phyloP scores from a whole-genome alignment of 2,329 filamentous ascomycete genomes.

The Fusarium piperis region DNA sequence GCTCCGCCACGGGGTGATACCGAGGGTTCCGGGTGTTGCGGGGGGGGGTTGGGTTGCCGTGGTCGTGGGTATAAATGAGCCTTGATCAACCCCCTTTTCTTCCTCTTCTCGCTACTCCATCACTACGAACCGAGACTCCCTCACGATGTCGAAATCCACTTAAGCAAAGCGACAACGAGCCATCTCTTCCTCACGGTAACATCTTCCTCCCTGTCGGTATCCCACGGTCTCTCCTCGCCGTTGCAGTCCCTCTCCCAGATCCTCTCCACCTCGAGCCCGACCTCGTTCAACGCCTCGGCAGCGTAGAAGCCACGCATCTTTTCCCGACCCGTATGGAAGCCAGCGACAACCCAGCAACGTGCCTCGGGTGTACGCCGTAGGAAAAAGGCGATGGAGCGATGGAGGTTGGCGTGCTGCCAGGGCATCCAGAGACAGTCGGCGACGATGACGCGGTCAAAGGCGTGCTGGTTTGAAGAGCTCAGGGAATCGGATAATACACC shows the following conservation, averaged over 20 bases:
- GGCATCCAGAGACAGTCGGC: slow-evolving; percentile 83
- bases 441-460: slow-evolving; percentile 71
- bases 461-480: slow-evolving; percentile 40
- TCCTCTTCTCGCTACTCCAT: background rate
- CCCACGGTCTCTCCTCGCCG: slow-evolving; percentile 70
- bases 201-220: slow-evolving; percentile 70
- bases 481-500: slow-evolving; percentile 58
- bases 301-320: slow-evolving; percentile 75
- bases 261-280: slow-evolving; percentile 68
- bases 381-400: slow-evolving; percentile 70
- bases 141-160: slow-evolving; percentile 44
- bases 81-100: background rate
- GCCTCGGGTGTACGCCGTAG: slow-evolving; percentile 56
- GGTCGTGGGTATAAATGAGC: slow-evolving; percentile 13
- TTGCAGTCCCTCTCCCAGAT: slow-evolving; percentile 77
- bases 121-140: background rate
- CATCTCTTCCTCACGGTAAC: slow-evolving; percentile 72
- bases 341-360: slow-evolving; percentile 72
- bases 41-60: background rate
- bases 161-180: slow-evolving; percentile 70
- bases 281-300: slow-evolving; percentile 52
- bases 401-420: slow-evolving; percentile 74
- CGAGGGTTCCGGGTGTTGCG: background rate
- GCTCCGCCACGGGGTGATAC: slow-evolving; percentile 23
- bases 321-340: slow-evolving; percentile 75